Conservation (phyloP, 1,139 yeast genomes). For the Geotrichum restrictum region DNA sequence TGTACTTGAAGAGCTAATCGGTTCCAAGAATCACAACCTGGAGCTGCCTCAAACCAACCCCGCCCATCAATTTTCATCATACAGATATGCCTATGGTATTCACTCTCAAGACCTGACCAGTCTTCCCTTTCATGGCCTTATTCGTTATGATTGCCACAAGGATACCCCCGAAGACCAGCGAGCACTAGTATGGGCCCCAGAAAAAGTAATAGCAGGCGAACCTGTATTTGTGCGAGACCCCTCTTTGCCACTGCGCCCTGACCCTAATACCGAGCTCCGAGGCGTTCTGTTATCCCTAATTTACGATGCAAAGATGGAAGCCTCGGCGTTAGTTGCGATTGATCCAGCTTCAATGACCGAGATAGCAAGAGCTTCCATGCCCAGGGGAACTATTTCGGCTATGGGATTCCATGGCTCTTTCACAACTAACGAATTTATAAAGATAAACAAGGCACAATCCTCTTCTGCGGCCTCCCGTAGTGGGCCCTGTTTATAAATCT, state of each 20-base stretch:
- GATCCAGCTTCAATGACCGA: constrained; percentile 23
- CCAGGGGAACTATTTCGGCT: constrained; percentile 21
- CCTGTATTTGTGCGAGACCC: constrained; percentile 24
- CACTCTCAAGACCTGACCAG: constrained; percentile 14
- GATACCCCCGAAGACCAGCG: constrained; percentile 4
- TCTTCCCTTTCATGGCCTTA: constrained; percentile 21
- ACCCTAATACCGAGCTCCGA: constrained; percentile 16
- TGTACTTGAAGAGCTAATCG: constrained; percentile 9
- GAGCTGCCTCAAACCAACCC: constrained; percentile 22
- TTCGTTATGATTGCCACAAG: constrained; percentile 20
- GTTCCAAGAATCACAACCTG: constrained; percentile 11
- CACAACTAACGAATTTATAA: not conserved
- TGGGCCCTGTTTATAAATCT: no score
- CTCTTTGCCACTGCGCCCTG: constrained; percentile 8
- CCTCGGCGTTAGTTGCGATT: constrained; percentile 22
- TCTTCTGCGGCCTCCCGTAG: no score
- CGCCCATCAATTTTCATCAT: constrained; percentile 8
- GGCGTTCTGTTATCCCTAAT: constrained; percentile 24
- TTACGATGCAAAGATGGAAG: constrained; percentile 18
- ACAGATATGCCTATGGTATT: constrained; percentile 22
- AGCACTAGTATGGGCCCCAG: constrained; percentile 21
- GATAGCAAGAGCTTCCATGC: constrained; percentile 22
- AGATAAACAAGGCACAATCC: not conserved
- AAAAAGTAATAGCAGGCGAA: constrained; percentile 23
- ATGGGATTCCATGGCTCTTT: constrained; percentile 29